Evolutionary conservation across 352 stramenopile genomes (phyloP).

Genomic region (Plasmopara viticola): DNA sequence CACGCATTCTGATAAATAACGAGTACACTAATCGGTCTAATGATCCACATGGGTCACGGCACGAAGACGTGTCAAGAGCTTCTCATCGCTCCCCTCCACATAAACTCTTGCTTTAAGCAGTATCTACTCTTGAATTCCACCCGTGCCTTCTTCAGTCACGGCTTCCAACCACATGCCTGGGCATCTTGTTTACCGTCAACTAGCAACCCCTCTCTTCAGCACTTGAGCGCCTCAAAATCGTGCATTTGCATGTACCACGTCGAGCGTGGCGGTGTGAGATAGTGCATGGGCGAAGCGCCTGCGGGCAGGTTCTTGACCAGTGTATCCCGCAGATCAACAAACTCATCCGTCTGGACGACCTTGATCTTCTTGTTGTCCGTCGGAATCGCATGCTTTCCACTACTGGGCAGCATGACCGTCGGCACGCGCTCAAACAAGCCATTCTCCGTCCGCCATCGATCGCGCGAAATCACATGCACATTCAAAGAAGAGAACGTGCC

Average conservation of each 20-base stretch:
- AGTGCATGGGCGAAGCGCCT: constrained; percentile 22
- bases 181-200: too few species aligned
- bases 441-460: constrained; percentile 66
- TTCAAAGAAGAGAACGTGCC: constrained; percentile 69
- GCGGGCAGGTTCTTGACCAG: constrained; percentile 40
- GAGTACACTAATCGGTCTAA: constrained; percentile 17
- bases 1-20: constrained; percentile 27
- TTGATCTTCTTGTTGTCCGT: constrained; percentile 76
- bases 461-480: constrained; percentile 66
- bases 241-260: constrained; percentile 84
- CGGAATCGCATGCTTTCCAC: constrained; percentile 52
- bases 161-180: too few species aligned
- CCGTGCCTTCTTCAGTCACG: too few species aligned
- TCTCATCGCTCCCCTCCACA: constrained; percentile 15
- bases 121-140: background rate
- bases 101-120: constrained; percentile 1
- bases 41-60: background rate
- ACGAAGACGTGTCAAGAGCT: constrained; percentile 8
- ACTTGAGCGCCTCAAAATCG: constrained; percentile 57
- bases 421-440: constrained; percentile 49
- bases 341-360: constrained; percentile 60
- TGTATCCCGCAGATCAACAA: constrained; percentile 54
- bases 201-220: constrained; percentile 19
- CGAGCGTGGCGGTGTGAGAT: constrained; percentile 67
- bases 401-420: constrained; percentile 66